Evolutionary conservation across 805 yeast genomes (phyloP), one percentile per base, ranked within the genome.

Genomic region (Nakazawaea sp.): DNA sequence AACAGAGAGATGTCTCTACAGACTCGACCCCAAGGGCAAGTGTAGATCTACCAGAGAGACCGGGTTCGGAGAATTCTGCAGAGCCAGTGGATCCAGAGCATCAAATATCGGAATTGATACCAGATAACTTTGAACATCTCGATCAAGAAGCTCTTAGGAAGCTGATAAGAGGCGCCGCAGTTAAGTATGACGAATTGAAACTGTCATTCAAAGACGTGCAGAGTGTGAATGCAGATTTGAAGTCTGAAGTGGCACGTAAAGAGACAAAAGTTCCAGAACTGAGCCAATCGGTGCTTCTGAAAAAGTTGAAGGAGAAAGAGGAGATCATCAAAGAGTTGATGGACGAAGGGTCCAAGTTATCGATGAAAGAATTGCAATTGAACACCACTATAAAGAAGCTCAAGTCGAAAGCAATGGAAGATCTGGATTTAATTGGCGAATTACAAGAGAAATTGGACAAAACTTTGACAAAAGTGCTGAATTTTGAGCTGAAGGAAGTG

Each of bases 331-430:
- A 72, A 13, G 78, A 80, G 40, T 59, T 89, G 20, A 52, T 83
- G 51, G 75, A 72, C 38, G 96, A 88, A 56, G 95, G 95, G 4
- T 79, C 81, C 44, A 74, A 70, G 18, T 58, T 87, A 27, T 76
- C 92, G 0, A 68, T 70, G 41, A 78, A 75, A 43, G 97, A 90
- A 48, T 66, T 86, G 19, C 75, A 72, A 45, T 67, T 78, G 36
- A 77, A 73, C 46, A 84, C 77, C 28, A 65, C 78, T 0, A 75
- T 89, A 34, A 83, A 83, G 43, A 67, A 69, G 44, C 56, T 88
- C 40, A 74, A 76, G 29, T 58, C 66, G 16, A 67, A 64, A 26
- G 72, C 74, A 35, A 12, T 45, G 5, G 62, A 58, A 12, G 55
- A 56, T 15, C 26, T 50, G 8, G 74, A 67, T 13, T 55, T 64